Conservation (phyloP, 768 basidiomycete species). For the Termitomyces bulborhizus region DNA sequence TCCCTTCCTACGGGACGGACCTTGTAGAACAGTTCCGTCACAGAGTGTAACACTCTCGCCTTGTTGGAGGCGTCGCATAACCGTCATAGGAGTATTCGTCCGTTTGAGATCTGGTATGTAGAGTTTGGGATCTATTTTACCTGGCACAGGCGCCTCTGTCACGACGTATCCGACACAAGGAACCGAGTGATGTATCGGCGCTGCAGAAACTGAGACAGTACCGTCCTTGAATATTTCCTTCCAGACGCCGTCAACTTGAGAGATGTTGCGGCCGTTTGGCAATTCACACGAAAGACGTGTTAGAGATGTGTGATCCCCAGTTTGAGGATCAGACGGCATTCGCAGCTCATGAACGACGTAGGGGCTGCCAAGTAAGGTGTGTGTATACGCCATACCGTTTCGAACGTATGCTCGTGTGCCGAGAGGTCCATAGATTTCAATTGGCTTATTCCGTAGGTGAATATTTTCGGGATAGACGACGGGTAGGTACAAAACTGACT, state of each 20-base stretch:
- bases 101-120: slow-evolving; percentile 67
- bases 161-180: slow-evolving; percentile 80
- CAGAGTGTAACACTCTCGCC: slow-evolving; percentile 57
- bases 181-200: slow-evolving; percentile 74
- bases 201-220: slow-evolving; percentile 62
- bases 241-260: slow-evolving; percentile 58
- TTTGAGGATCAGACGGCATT: slow-evolving; percentile 49
- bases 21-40: slow-evolving; percentile 68
- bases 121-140: slow-evolving; percentile 64
- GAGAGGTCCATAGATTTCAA: slow-evolving; percentile 84
- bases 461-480: background rate
- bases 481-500: slow-evolving; percentile 21
- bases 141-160: slow-evolving; percentile 62
- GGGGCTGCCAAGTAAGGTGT: slow-evolving; percentile 56
- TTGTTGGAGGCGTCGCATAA: slow-evolving; percentile 60
- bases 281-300: slow-evolving; percentile 49
- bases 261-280: slow-evolving; percentile 56
- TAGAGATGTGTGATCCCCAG: slow-evolving; percentile 43
- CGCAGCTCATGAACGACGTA: slow-evolving; percentile 85
- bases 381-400: slow-evolving; percentile 56
- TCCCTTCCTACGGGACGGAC: slow-evolving; percentile 59
- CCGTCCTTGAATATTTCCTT: slow-evolving; percentile 51
- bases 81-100: slow-evolving; percentile 62
- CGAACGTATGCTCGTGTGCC: slow-evolving; percentile 82
- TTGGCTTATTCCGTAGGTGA: slow-evolving; percentile 31